Percentiles rank a stretch among this genome's conserved stretches.
These are phyloP conservation scores for Aureobasidium sp. DNA, from an alignment of 2,329 filamentous ascomycete genomes.

Conservation along the genomic window DNA sequence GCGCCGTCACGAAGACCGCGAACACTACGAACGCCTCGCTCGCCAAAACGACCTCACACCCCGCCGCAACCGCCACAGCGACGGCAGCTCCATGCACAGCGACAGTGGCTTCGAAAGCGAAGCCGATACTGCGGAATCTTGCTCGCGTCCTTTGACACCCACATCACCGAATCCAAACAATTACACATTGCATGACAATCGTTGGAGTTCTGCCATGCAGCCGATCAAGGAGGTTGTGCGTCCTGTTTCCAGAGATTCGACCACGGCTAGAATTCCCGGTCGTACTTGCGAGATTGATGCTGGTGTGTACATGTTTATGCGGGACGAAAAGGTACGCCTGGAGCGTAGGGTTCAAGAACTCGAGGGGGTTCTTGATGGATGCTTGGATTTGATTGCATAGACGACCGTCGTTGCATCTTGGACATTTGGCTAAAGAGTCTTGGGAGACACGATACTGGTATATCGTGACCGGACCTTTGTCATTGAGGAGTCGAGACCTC, in stretches of 20 bases:
- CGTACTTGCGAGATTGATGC: slow-evolving; percentile 22
- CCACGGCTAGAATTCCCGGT: slow-evolving; percentile 24
- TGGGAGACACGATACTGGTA: not conserved
- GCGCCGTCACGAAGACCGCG: slow-evolving; percentile 29
- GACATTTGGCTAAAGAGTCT: too few relatives aligned
- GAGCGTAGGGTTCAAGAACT: slow-evolving; percentile 45
- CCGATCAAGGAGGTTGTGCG: slow-evolving; percentile 18
- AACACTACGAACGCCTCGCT: slow-evolving; percentile 20
- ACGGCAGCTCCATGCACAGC: slow-evolving; percentile 31
- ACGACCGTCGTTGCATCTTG: not conserved
- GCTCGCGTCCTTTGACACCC: slow-evolving; percentile 31
- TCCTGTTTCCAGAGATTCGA: slow-evolving; percentile 19
- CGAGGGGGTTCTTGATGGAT: slow-evolving; percentile 47
- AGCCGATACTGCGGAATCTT: slow-evolving; percentile 37
- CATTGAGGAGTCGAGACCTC: too few relatives aligned
- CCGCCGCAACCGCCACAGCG: slow-evolving; percentile 19
- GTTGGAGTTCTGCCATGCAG: slow-evolving; percentile 1
- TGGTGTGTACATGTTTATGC: slow-evolving; percentile 44
- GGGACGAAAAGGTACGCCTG: slow-evolving; percentile 46
- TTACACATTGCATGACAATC: slow-evolving; percentile 18
- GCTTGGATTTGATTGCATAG: slow-evolving; percentile 41
- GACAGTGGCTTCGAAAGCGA: slow-evolving; percentile 55
- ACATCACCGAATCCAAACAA: slow-evolving; percentile 29
- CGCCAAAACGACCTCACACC: slow-evolving; percentile 18
- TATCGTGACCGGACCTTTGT: not conserved